Evolutionary conservation across 768 basidiomycete species (phyloP).

Genomic region (Pleurotus sapidus): DNA sequence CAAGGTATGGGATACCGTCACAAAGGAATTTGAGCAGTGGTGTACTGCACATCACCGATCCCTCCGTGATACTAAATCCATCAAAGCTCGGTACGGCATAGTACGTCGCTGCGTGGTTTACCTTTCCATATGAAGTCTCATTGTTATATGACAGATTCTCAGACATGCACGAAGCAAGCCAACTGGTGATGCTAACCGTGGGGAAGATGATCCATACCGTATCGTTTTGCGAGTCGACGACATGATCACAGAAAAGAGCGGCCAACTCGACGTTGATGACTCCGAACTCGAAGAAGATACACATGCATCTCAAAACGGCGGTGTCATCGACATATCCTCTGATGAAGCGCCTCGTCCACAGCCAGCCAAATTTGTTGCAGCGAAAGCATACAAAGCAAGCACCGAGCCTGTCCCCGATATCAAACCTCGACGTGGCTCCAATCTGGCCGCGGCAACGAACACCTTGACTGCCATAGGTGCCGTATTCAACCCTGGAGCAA

Average conservation of each 20-base stretch:
- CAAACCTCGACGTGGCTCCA: not conserved
- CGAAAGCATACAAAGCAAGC: conserved; percentile 1
- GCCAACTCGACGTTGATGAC: conserved; percentile 16
- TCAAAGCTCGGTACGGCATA: conserved; percentile 22
- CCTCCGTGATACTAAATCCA: conserved; percentile 11
- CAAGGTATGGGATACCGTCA: conserved; percentile 15
- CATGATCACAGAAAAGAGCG: conserved; percentile 16
- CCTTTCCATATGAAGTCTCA: not conserved
- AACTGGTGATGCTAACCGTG: conserved; percentile 21
- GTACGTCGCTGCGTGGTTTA: conserved; percentile 10
- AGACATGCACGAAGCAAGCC: conserved; percentile 21
- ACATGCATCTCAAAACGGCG: not conserved
- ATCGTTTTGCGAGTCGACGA: conserved; percentile 15
- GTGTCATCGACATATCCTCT: not conserved
- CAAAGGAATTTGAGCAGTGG: not conserved
- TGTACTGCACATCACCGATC: not conserved
- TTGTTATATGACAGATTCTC: conserved; percentile 13
- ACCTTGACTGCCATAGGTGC: not conserved
- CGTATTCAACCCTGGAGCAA: not conserved
- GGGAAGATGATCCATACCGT: conserved; percentile 12
- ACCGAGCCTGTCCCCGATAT: conserved; percentile 3
- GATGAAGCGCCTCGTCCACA: not conserved
- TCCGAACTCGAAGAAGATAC: conserved; percentile 1
- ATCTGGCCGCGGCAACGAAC: not conserved
- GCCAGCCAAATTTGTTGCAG: not conserved